Percentiles rank a stretch among this genome's conserved stretches.
Evolutionary conservation across 1,284 basidiomycete genomes (phyloP).

Genomic region (Anthracocystis panici-leucophaei): DNA sequence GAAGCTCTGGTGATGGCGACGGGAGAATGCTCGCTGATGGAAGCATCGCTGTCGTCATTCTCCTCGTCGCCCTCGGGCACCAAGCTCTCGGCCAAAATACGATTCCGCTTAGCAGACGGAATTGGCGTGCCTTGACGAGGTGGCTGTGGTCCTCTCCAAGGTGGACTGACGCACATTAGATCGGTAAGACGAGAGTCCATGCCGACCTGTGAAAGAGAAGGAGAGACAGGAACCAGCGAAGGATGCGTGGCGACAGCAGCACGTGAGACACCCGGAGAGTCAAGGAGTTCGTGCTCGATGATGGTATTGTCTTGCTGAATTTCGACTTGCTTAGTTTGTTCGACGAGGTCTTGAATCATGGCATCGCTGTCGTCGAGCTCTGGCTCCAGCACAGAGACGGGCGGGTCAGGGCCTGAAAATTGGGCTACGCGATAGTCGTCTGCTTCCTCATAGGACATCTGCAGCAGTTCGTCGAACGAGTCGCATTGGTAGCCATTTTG

Average conservation of each 20-base stretch:
- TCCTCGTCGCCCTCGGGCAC: conserved; percentile 5
- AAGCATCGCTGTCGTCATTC: conserved; percentile 16
- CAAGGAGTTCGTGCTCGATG: conserved; percentile 3
- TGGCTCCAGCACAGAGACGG: background rate
- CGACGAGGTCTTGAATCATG: conserved; percentile 32
- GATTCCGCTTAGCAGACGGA: conserved; percentile 29
- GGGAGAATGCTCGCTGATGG: conserved; percentile 16
- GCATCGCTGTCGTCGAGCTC: conserved; percentile 29
- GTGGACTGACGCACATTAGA: conserved; percentile 46
- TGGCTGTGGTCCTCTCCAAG: conserved; percentile 27
- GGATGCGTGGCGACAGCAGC: conserved; percentile 19
- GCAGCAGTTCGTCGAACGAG: conserved; percentile 44
- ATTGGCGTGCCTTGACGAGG: conserved; percentile 37
- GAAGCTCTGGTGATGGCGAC: conserved; percentile 11
- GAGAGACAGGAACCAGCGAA: conserved; percentile 20
- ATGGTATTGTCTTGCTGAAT: background rate
- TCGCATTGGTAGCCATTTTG: conserved; percentile 16
- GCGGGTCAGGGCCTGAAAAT: background rate
- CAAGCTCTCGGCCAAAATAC: conserved; percentile 20
- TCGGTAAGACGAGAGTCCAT: conserved; percentile 52
- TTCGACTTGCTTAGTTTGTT: conserved; percentile 8
- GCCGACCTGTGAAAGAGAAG: conserved; percentile 45
- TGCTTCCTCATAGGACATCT: conserved; percentile 32
- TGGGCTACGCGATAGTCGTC: background rate
- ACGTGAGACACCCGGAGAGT: conserved; percentile 38